Conservation (phyloP, 106 monocot genomes). For the Dendrobium huoshanense region DNA sequence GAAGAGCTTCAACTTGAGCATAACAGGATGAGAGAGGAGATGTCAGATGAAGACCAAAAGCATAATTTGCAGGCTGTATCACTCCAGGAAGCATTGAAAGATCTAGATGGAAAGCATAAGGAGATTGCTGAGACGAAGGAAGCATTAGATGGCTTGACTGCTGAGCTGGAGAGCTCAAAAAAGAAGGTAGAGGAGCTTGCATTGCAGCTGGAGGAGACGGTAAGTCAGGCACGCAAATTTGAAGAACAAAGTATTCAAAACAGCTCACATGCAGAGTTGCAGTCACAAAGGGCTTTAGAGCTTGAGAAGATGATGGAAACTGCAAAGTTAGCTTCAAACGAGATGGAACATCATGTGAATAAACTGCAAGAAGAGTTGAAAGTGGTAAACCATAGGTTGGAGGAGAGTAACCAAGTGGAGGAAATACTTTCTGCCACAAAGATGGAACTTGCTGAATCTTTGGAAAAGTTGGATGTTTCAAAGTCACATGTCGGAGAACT, state of each 20-base stretch:
- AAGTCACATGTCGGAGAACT: constrained; percentile 55
- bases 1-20: constrained; percentile 52
- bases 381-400: constrained; percentile 26
- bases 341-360: constrained; percentile 41
- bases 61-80: constrained; percentile 33
- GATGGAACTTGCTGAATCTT: constrained; percentile 28
- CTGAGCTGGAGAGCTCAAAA: constrained; percentile 39
- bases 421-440: constrained; percentile 35
- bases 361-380: constrained; percentile 43
- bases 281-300: constrained; percentile 45
- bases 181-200: constrained; percentile 51
- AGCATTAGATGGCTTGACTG: constrained; percentile 28
- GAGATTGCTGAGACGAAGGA: constrained; percentile 51
- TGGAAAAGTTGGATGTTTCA: constrained; percentile 38
- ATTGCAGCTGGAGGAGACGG: constrained; percentile 23
- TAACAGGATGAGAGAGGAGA: constrained; percentile 47
- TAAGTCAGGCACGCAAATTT: constrained; percentile 27
- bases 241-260: constrained; percentile 33
- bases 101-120: constrained; percentile 38
- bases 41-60: constrained; percentile 37
- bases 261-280: constrained; percentile 32
- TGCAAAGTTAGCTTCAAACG: constrained; percentile 33
- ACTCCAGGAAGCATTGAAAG: constrained; percentile 38
- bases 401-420: constrained; percentile 39
- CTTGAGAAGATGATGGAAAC: constrained; percentile 42